Evolutionary conservation across 208 protist genomes (phyloP).

Genomic region (Crithidia mellificae): DNA sequence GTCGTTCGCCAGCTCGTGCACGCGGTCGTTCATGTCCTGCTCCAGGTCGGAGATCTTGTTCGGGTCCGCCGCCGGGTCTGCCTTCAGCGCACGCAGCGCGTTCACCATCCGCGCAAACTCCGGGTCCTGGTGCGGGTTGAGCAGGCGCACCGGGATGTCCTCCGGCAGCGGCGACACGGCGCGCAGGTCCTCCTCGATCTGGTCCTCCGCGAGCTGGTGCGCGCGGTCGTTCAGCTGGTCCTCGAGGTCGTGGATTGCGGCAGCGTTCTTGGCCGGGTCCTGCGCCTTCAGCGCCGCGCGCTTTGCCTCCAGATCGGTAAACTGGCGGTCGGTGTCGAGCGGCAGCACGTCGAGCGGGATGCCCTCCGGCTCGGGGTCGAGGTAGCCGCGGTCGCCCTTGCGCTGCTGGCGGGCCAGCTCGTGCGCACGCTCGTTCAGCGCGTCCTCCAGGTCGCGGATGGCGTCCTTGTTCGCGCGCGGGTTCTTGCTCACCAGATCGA

Average conservation of each 20-base stretch:
- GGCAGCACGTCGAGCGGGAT: conserved; percentile 56
- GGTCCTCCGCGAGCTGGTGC: conserved; percentile 56
- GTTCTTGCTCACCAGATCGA: conserved; percentile 57
- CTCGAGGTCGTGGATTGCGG: conserved; percentile 62
- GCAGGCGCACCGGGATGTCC: conserved; percentile 61
- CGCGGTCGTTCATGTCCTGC: conserved; percentile 74
- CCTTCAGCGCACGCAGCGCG: conserved; percentile 53
- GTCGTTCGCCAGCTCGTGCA: conserved; percentile 63
- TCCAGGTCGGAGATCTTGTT: conserved; percentile 62
- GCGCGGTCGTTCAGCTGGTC: conserved; percentile 75
- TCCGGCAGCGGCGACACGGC: conserved; percentile 44
- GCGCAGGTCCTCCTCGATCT: conserved; percentile 65
- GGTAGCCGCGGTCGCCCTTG: conserved; percentile 57
- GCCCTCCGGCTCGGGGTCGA: conserved; percentile 72
- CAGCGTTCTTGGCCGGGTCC: conserved; percentile 53
- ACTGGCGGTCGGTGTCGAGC: conserved; percentile 68
- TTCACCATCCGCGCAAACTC: conserved; percentile 64
- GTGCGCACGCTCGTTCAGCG: conserved; percentile 65
- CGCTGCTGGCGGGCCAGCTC: conserved; percentile 50
- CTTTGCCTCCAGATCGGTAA: conserved; percentile 60
- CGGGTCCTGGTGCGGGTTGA: conserved; percentile 67
- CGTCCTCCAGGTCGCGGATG: conserved; percentile 55
- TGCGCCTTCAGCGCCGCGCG: conserved; percentile 61
- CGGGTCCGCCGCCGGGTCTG: conserved; percentile 47
- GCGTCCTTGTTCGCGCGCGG: conserved; percentile 46